These are phyloP conservation scores for Ambrosiella beaveri DNA, from an alignment of 2,329 filamentous ascomycete genomes.

Conservation along the genomic window DNA sequence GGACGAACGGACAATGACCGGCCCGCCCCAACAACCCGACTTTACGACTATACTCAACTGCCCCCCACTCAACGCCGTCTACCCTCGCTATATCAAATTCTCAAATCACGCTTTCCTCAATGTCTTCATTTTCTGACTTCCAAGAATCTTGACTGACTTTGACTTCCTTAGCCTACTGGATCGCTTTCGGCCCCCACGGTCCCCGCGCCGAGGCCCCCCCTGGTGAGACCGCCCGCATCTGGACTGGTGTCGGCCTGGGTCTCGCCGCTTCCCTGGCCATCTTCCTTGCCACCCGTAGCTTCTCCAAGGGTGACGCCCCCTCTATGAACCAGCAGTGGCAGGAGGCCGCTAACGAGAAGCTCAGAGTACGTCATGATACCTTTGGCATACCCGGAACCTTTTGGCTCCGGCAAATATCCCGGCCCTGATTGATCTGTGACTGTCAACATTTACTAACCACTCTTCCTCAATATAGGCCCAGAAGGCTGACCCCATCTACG, in stretches of 20 bases:
- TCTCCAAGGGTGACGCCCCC: conserved; percentile 54
- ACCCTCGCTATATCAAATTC: not conserved
- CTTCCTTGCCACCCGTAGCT: conserved; percentile 55
- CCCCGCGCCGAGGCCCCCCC: conserved; percentile 70
- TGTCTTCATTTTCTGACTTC: not conserved
- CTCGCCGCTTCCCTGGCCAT: conserved; percentile 48
- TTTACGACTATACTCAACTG: not conserved
- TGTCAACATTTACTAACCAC: not conserved
- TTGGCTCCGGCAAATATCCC: no score
- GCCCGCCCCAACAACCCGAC: not conserved
- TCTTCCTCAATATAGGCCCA: conserved; percentile 40
- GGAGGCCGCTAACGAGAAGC: conserved; percentile 83
- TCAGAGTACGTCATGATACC: conserved; percentile 48
- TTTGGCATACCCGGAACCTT: not conserved
- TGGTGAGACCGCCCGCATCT: conserved; percentile 67
- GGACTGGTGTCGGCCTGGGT: conserved; percentile 54
- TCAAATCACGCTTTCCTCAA: not conserved
- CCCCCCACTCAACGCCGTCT: not conserved
- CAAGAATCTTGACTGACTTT: not conserved
- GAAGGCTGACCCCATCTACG: conserved; percentile 73
- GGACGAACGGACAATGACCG: not conserved
- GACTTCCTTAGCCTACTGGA: conserved; percentile 67
- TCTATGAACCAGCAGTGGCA: conserved; percentile 98
- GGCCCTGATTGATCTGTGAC: conserved; percentile 10
- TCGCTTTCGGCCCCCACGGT: conserved; percentile 92